Evolutionary conservation across 768 basidiomycete species (phyloP).

Genomic region (Candolleomyces aberdarensis): DNA sequence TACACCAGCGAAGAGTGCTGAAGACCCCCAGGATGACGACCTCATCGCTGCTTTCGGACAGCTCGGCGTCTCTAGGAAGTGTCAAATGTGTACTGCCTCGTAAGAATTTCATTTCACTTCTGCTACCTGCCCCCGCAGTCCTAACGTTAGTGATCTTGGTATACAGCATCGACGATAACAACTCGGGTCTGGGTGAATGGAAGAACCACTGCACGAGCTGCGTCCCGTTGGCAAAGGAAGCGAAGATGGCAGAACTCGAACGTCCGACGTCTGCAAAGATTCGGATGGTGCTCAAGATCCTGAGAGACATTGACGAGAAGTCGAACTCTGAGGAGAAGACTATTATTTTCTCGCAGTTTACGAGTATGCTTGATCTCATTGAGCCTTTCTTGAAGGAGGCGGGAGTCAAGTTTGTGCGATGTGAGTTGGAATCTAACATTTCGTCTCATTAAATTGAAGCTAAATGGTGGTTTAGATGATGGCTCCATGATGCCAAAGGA

Average conservation of each 20-base stretch:
- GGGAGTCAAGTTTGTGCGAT: slow-evolving; percentile 75
- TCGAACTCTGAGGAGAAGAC: slow-evolving; percentile 77
- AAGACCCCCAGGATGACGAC: slow-evolving; percentile 66
- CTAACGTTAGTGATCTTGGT: slow-evolving; percentile 1
- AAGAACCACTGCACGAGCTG: slow-evolving; percentile 60
- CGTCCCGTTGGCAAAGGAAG: slow-evolving; percentile 46
- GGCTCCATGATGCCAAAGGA: slow-evolving; percentile 79
- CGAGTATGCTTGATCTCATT: slow-evolving; percentile 80
- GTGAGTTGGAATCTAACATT: too few species aligned
- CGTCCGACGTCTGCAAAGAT: slow-evolving; percentile 85
- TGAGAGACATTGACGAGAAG: slow-evolving; percentile 60
- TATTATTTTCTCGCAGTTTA: slow-evolving; percentile 95
- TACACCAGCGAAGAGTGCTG: slow-evolving; percentile 46
- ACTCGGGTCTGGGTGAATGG: slow-evolving; percentile 37
- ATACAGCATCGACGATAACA: slow-evolving; percentile 34
- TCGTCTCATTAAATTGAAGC: too few species aligned
- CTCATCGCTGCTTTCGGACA: slow-evolving; percentile 72
- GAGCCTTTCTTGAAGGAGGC: slow-evolving; percentile 76
- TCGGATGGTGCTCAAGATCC: slow-evolving; percentile 71
- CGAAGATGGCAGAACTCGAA: slow-evolving; percentile 43
- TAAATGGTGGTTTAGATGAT: too few species aligned
- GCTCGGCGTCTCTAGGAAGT: slow-evolving; percentile 68
- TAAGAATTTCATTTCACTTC: slow-evolving; percentile 21
- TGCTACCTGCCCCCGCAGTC: background rate
- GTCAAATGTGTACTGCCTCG: slow-evolving; percentile 74